Percentiles rank a stretch among this genome's conserved stretches.
These are phyloP conservation scores for Pyrenochaeta sp. DNA, from an alignment of 2,329 filamentous ascomycete genomes.

Conservation along the genomic window DNA sequence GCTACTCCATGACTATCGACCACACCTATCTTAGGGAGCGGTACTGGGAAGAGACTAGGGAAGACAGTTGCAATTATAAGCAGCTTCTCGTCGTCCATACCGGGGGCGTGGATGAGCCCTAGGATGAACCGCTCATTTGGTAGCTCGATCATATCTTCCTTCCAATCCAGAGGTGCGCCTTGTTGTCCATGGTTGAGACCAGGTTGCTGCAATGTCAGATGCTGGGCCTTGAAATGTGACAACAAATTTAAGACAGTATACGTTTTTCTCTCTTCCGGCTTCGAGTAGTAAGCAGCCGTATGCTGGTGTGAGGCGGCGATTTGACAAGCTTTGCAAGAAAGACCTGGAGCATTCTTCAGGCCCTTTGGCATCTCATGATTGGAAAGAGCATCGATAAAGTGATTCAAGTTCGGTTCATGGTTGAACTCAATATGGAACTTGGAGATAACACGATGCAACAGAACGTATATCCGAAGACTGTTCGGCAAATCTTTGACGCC, in stretches of 20 bases:
- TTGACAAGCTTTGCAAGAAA: conserved; percentile 55
- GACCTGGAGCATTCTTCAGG: conserved; percentile 54
- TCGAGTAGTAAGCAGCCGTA: conserved; percentile 44
- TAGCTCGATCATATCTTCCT: conserved; percentile 67
- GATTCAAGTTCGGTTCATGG: conserved; percentile 65
- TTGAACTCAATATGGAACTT: conserved; percentile 67
- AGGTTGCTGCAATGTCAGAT: conserved; percentile 44
- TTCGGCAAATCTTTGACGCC: conserved; percentile 69
- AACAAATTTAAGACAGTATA: conserved; percentile 64
- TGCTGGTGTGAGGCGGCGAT: conserved; percentile 36
- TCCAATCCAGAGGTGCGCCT: conserved; percentile 60
- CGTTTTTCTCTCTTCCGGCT: conserved; percentile 50
- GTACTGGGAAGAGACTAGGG: conserved; percentile 54
- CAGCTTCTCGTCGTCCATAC: conserved; percentile 66
- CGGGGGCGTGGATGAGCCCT: conserved; percentile 59
- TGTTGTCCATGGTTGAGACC: conserved; percentile 34
- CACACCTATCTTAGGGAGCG: conserved; percentile 54
- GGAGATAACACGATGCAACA: conserved; percentile 69
- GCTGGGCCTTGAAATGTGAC: conserved; percentile 68
- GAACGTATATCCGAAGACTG: conserved; percentile 68
- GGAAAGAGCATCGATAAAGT: conserved; percentile 59
- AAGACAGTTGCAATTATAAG: conserved; percentile 61
- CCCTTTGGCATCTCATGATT: conserved; percentile 52
- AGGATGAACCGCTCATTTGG: conserved; percentile 61
- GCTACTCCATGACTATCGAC: conserved; percentile 40